Evolutionary conservation across 2,329 filamentous ascomycete genomes (phyloP), one percentile per base, ranked within the genome.

Genomic region (Ophiostoma ips): DNA sequence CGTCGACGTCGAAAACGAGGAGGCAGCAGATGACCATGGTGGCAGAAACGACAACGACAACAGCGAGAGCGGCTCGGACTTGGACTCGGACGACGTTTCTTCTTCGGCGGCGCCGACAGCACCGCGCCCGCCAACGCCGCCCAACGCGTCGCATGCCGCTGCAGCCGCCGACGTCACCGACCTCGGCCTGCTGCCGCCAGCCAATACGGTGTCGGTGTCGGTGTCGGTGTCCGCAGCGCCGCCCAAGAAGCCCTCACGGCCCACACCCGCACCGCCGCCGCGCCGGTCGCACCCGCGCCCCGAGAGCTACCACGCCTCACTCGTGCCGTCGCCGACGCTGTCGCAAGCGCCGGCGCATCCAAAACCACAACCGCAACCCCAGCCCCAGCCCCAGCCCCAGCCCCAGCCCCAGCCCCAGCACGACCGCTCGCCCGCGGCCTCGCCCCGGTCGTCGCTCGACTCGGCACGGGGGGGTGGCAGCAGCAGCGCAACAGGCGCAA

Each of bases 391-490:
- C 21, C 18, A 38, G 7, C 21, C 7, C 21, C 37, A 6, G 18
- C 16, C 6, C 13, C 19, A 16, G 28, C 28, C n/a, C 24, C n/a
- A 30, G 28, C 41, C 8, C 9, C 24, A 33, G 3, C 52, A 13
- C 3, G 61, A 63, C 12, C 46, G 34, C 11, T 56, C 55, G 3
- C 53, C 52, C 1, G 12, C 49, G 11, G 62, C 64, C 6, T 62
- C 66, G 15, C 64, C 67, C 5, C 68, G 72, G 3, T 71, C 72
- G 10, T 77, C 75, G 0, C 49, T 69, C 9, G 73, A 75, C n/a
- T 76, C 73, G 8, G 65, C 61, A 5, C 62, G 66, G 68, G 43
- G 43, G 10, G 18, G 40, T 16, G n/a, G 24, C 74, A 0, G 69
- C 71, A 9, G 75, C 76, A 15, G 76, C 77, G 16, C 76, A 8